Evolutionary conservation across 768 basidiomycete genomes (phyloP).

Genomic region (Serendipita sp.): DNA sequence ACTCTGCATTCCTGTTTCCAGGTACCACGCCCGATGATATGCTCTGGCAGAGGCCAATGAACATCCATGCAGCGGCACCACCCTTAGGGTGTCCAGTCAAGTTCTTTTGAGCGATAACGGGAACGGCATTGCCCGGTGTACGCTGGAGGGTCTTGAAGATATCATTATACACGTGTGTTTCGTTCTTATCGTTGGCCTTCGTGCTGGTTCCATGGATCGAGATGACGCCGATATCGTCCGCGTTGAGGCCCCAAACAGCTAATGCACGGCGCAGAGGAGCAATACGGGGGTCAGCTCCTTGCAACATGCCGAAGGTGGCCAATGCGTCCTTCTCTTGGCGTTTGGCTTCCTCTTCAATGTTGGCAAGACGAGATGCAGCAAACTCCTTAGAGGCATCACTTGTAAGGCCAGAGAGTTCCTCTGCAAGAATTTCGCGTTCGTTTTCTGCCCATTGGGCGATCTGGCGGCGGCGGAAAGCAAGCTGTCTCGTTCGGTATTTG

Average conservation of each 20-base stretch:
- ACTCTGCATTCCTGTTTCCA: slow-evolving; percentile 94
- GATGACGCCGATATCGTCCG: slow-evolving; percentile 78
- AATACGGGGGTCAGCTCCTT: slow-evolving; percentile 68
- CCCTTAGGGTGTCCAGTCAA: slow-evolving; percentile 96
- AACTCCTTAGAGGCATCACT: slow-evolving; percentile 41
- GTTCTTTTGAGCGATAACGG: slow-evolving; percentile 94
- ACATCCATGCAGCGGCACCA: slow-evolving; percentile 96
- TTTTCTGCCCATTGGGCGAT: slow-evolving; percentile 88
- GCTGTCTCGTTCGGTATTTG: slow-evolving; percentile 82
- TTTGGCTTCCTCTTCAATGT: slow-evolving; percentile 79
- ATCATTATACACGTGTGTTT: slow-evolving; percentile 92
- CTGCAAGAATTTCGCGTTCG: slow-evolving; percentile 70
- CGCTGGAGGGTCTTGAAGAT: slow-evolving; percentile 80
- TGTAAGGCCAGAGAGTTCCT: slow-evolving; percentile 53
- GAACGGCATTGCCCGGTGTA: slow-evolving; percentile 89
- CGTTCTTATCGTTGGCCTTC: slow-evolving; percentile 88
- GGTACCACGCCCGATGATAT: slow-evolving; percentile 77
- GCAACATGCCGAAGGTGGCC: slow-evolving; percentile 90
- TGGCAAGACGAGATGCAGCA: slow-evolving; percentile 56
- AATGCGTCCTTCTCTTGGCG: slow-evolving; percentile 88
- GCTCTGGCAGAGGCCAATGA: slow-evolving; percentile 79
- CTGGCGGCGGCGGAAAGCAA: slow-evolving; percentile 87
- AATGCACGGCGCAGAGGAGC: slow-evolving; percentile 88
- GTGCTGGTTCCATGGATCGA: slow-evolving; percentile 86
- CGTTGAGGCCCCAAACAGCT: slow-evolving; percentile 89